Percentiles rank a stretch among this genome's conserved stretches.
Conservation (phyloP, 1,139 yeast species). For the Petasospora fabianii region DNA sequence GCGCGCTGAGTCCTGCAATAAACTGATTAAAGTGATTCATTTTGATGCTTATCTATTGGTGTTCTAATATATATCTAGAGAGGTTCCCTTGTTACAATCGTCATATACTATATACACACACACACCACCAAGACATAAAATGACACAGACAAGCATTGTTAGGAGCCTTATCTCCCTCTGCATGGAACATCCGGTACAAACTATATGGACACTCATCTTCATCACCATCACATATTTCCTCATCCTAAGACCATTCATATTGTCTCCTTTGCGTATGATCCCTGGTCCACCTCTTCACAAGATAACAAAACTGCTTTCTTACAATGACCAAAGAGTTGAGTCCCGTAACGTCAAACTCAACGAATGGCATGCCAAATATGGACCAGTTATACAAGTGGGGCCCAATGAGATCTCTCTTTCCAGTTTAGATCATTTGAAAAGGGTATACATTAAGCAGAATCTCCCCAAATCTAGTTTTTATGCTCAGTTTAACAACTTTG, state of each 20-base stretch:
- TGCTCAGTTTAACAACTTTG: slow-evolving; percentile 59
- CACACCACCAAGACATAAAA: too few relatives aligned
- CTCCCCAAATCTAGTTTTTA: slow-evolving; percentile 61
- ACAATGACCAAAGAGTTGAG: slow-evolving; percentile 51
- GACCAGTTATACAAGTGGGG: slow-evolving; percentile 56
- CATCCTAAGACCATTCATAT: slow-evolving; percentile 41
- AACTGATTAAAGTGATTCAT: too few relatives aligned
- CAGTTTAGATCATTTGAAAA: slow-evolving; percentile 49
- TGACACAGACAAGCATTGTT: too few relatives aligned
- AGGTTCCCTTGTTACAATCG: too few relatives aligned
- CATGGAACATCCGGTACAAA: too few relatives aligned
- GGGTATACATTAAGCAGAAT: slow-evolving; percentile 52
- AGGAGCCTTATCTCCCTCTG: too few relatives aligned
- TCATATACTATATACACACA: too few relatives aligned
- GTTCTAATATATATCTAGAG: too few relatives aligned
- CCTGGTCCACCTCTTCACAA: slow-evolving; percentile 64
- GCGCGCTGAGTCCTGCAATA: too few relatives aligned
- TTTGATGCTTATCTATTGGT: too few relatives aligned
- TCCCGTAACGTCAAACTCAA: slow-evolving; percentile 50
- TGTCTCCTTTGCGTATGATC: slow-evolving; percentile 48
- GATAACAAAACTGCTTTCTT: slow-evolving; percentile 42
- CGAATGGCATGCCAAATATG: slow-evolving; percentile 50
- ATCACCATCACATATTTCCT: slow-evolving; percentile 32
- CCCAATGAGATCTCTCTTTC: slow-evolving; percentile 62
- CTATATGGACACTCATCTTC: too few relatives aligned